Percentiles rank a stretch among this genome's conserved stretches.
Evolutionary conservation across 1,284 basidiomycete species (phyloP).

Genomic region (Naganishia albida): DNA sequence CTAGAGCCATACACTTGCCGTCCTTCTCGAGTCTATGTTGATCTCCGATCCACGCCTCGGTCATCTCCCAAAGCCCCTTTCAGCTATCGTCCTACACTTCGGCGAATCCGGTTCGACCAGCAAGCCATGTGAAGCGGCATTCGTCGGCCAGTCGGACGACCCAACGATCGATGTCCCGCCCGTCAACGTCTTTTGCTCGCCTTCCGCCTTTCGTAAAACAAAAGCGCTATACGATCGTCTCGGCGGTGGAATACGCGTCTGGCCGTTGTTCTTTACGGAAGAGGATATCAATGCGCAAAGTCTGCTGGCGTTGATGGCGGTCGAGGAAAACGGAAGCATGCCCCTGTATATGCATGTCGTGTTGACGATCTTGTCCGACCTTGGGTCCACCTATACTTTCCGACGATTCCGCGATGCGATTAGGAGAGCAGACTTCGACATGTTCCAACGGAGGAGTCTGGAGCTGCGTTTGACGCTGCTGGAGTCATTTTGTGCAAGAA

Average conservation of each 20-base stretch:
- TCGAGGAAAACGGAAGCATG: conserved; percentile 62
- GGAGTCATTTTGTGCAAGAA: conserved; percentile 36
- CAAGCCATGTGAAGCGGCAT: conserved; percentile 67
- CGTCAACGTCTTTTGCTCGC: conserved; percentile 65
- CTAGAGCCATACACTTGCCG: conserved; percentile 63
- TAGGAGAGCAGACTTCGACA: conserved; percentile 53
- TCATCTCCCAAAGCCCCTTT: conserved; percentile 59
- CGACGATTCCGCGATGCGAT: conserved; percentile 59
- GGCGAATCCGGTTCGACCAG: conserved; percentile 64
- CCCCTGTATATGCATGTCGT: conserved; percentile 69
- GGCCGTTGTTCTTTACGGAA: conserved; percentile 63
- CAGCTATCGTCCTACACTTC: conserved; percentile 67
- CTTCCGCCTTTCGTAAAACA: conserved; percentile 65
- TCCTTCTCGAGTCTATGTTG: conserved; percentile 67
- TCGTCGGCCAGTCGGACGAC: conserved; percentile 57
- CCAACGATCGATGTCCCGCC: conserved; percentile 56
- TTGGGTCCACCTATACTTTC: conserved; percentile 59
- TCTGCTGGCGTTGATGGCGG: conserved; percentile 68
- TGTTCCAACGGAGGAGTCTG: conserved; percentile 35
- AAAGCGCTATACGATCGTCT: conserved; percentile 59
- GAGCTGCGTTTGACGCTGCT: conserved; percentile 38
- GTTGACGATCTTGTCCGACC: conserved; percentile 59
- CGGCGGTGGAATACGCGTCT: conserved; percentile 58
- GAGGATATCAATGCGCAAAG: conserved; percentile 67
- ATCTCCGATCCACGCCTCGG: conserved; percentile 60